These are phyloP conservation scores for Teratosphaeriaceae sp. DNA, from an alignment of 2,329 filamentous ascomycete species.

Conservation along the genomic window DNA sequence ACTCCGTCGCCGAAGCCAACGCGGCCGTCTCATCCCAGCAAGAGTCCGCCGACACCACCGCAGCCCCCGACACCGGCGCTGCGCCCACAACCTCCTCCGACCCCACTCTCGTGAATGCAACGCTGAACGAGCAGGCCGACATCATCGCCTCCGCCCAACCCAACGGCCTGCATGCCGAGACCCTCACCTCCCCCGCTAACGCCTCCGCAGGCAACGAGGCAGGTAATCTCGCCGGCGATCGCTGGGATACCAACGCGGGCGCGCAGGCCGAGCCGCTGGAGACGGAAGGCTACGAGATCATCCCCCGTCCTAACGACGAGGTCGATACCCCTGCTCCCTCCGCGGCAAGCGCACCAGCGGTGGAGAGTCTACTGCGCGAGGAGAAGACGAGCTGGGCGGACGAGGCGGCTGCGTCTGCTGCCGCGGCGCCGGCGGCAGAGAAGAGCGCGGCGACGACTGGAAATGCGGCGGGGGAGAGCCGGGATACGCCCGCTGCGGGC, in stretches of 20 bases:
- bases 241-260: slow-evolving; percentile 54
- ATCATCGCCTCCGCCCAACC: slow-evolving; percentile 41
- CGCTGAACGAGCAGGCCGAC: slow-evolving; percentile 64
- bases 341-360: slow-evolving; percentile 28
- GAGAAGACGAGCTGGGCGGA: slow-evolving; percentile 71
- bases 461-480: slow-evolving; percentile 26
- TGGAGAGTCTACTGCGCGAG: background rate
- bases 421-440: slow-evolving; percentile 12
- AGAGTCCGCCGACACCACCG: slow-evolving; percentile 10
- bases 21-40: slow-evolving; percentile 16
- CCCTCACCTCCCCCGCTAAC: slow-evolving; percentile 26
- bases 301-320: slow-evolving; percentile 66
- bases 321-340: slow-evolving; percentile 56
- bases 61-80: slow-evolving; percentile 2
- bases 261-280: slow-evolving; percentile 43
- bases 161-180: slow-evolving; percentile 27
- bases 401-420: slow-evolving; percentile 40
- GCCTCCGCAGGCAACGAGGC: slow-evolving; percentile 34
- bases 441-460: slow-evolving; percentile 12
- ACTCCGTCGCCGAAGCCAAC: slow-evolving; percentile 41
- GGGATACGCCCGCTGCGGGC: slow-evolving; percentile 27
- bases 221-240: slow-evolving; percentile 52
- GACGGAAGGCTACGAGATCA: slow-evolving; percentile 65
- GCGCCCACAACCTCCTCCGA: slow-evolving; percentile 44
- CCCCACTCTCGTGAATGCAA: slow-evolving; percentile 60